Percentiles rank a stretch among this genome's conserved stretches.
Conservation (phyloP, 2,329 filamentous ascomycete genomes). For the Aspergillus latus region DNA sequence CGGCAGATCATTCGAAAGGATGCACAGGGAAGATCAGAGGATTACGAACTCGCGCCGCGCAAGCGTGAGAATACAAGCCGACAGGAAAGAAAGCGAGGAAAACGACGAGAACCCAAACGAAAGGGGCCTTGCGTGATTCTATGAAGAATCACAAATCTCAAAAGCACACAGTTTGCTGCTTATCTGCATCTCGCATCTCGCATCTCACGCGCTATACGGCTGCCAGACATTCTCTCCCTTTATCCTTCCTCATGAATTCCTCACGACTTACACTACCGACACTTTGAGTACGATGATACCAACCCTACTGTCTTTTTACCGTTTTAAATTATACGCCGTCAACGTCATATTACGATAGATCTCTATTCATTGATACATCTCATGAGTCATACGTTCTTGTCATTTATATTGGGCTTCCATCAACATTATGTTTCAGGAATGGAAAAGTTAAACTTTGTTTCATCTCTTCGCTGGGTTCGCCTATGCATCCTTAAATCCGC, state of each 20-base stretch:
- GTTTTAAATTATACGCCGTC: slow-evolving; percentile 22
- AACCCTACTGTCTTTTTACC: slow-evolving; percentile 31
- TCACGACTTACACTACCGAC: slow-evolving; percentile 13
- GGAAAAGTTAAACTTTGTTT: slow-evolving; percentile 21
- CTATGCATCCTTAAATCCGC: background rate
- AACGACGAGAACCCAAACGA: slow-evolving; percentile 31
- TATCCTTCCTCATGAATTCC: slow-evolving; percentile 9
- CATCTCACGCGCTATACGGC: slow-evolving; percentile 1
- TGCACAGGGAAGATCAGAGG: slow-evolving; percentile 37
- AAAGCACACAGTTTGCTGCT: background rate
- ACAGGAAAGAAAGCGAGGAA: slow-evolving; percentile 37
- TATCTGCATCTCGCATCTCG: background rate
- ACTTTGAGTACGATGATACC: slow-evolving; percentile 18
- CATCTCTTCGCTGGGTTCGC: slow-evolving; percentile 21
- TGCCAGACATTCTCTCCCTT: background rate
- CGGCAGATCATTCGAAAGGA: slow-evolving; percentile 79
- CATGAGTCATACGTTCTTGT: slow-evolving; percentile 19
- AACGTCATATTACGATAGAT: slow-evolving; percentile 28
- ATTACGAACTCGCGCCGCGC: slow-evolving; percentile 27
- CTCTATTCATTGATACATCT: slow-evolving; percentile 30
- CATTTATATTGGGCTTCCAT: slow-evolving; percentile 23
- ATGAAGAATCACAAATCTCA: slow-evolving; percentile 21
- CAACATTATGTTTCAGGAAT: slow-evolving; percentile 17
- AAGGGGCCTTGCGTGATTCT: slow-evolving; percentile 43
- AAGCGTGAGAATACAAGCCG: slow-evolving; percentile 38